These are phyloP conservation scores for Candida qinlingensis DNA, from an alignment of 805 yeast genomes.

Conservation along the genomic window DNA sequence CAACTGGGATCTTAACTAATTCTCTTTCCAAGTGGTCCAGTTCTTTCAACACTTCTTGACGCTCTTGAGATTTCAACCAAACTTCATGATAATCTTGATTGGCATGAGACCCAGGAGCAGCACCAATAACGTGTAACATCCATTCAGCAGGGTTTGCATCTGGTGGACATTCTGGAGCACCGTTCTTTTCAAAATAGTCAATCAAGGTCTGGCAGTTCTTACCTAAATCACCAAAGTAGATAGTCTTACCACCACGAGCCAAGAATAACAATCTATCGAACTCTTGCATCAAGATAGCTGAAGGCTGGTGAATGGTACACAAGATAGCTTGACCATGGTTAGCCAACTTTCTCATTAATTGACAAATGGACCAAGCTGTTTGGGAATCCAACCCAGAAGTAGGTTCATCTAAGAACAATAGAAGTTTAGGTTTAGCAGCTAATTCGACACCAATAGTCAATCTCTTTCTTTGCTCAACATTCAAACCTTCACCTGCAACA, in stretches of 20 bases:
- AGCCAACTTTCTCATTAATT: constrained; percentile 54
- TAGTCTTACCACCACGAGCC: constrained; percentile 66
- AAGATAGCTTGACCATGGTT: constrained; percentile 58
- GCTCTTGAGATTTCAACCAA: constrained; percentile 70
- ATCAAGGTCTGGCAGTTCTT: constrained; percentile 51
- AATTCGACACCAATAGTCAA: constrained; percentile 62
- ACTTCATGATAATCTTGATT: constrained; percentile 68
- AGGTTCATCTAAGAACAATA: constrained; percentile 61
- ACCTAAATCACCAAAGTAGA: constrained; percentile 73
- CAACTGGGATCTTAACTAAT: constrained; percentile 34
- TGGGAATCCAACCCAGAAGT: constrained; percentile 67
- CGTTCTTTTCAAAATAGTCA: constrained; percentile 59
- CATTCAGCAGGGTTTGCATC: constrained; percentile 83
- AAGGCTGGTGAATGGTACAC: constrained; percentile 83
- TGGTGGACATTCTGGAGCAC: constrained; percentile 61
- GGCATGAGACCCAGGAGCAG: constrained; percentile 76
- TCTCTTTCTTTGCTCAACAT: constrained; percentile 61
- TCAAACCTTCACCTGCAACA: constrained; percentile 64
- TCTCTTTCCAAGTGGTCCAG: constrained; percentile 61
- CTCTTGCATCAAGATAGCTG: constrained; percentile 70
- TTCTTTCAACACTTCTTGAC: constrained; percentile 51
- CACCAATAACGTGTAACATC: constrained; percentile 85
- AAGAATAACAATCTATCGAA: constrained; percentile 72
- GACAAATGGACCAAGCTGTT: constrained; percentile 62
- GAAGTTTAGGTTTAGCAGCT: constrained; percentile 57